These are phyloP conservation scores for Colletotrichum sp. DNA, from an alignment of 2,329 filamentous ascomycete species.

Conservation along the genomic window DNA sequence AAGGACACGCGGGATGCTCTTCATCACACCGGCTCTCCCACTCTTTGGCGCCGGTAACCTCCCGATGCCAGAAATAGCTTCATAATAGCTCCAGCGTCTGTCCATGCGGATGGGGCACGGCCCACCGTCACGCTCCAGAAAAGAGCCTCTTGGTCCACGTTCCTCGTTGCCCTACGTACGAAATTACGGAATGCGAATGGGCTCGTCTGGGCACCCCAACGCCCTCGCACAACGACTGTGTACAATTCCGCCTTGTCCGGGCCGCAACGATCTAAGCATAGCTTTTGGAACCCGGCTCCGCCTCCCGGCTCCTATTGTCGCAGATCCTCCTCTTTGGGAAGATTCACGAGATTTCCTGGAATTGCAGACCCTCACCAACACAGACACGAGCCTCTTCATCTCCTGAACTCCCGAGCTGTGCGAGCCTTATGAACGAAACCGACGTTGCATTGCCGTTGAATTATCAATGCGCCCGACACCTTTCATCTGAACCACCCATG, in stretches of 20 bases:
- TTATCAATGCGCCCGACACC: neutral
- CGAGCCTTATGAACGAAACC: neutral
- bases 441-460: slow-evolving; percentile 5
- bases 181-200: slow-evolving; percentile 4
- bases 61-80: slow-evolving; percentile 18
- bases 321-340: slow-evolving; percentile 16
- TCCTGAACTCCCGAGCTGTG: neutral
- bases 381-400: slow-evolving; percentile 7
- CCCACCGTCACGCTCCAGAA: neutral
- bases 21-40: neutral
- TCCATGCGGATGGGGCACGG: neutral
- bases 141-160: slow-evolving; percentile 7
- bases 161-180: slow-evolving; percentile 5
- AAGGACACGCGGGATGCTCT: neutral
- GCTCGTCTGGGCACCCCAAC: neutral
- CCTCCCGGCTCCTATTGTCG: slow-evolving; percentile 6
- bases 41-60: slow-evolving; percentile 1
- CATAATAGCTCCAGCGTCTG: neutral
- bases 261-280: neutral
- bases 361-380: neutral
- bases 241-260: neutral
- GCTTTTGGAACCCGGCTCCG: slow-evolving; percentile 8
- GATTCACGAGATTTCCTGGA: neutral
- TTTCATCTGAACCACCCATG: neutral
- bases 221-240: neutral